Conservation (phyloP, 2,329 filamentous ascomycete genomes). For the Monosporascus sp. region DNA sequence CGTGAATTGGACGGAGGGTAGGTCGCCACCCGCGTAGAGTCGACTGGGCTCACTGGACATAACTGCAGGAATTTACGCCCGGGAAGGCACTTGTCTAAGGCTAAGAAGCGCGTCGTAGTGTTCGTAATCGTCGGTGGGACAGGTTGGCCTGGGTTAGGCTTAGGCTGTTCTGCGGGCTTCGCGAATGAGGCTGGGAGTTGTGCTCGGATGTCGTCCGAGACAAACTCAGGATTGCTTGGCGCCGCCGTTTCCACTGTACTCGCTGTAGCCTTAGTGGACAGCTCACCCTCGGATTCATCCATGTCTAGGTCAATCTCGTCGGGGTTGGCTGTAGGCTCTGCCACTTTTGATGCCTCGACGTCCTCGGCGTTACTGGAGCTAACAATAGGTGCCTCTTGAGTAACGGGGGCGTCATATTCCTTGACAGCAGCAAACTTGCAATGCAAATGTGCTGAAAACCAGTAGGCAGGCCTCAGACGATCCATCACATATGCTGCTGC, state of each 20-base stretch:
- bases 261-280: conserved; percentile 5
- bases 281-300: conserved; percentile 2
- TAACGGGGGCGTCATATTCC: conserved; percentile 35
- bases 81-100: conserved; percentile 85
- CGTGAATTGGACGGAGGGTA: conserved; percentile 12
- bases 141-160: conserved; percentile 50
- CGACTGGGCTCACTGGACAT: conserved; percentile 53
- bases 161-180: conserved; percentile 31
- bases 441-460: conserved; percentile 94
- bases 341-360: background rate
- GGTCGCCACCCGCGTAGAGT: conserved; percentile 21
- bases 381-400: conserved; percentile 16
- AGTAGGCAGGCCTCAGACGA: conserved; percentile 73
- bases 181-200: conserved; percentile 75
- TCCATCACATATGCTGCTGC: conserved; percentile 80
- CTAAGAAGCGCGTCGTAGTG: conserved; percentile 74
- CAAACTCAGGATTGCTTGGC: conserved; percentile 22
- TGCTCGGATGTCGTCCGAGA: conserved; percentile 62
- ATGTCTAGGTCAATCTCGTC: conserved; percentile 18
- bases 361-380: conserved; percentile 2
- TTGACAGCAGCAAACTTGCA: conserved; percentile 75
- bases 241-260: conserved; percentile 8
- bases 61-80: conserved; percentile 79
- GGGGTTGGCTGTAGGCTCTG: conserved; percentile 37
- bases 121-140: conserved; percentile 73